phyloP scores from a whole-genome alignment of 257 asterid genomes.

The Thymus mandschuricus region DNA sequence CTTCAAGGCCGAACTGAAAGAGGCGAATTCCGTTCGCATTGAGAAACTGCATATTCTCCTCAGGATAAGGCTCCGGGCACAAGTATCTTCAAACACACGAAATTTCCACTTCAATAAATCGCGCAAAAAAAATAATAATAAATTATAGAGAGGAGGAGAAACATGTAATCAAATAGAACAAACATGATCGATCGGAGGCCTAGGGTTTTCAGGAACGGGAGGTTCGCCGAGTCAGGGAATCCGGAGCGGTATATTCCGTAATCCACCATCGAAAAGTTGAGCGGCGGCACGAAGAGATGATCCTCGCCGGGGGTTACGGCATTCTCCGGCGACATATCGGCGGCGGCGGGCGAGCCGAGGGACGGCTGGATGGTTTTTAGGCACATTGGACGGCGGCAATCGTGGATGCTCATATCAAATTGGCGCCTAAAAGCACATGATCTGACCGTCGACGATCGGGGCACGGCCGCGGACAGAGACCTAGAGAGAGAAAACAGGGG shows the following conservation, averaged over 20 bases:
- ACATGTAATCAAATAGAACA: conserved; percentile 29
- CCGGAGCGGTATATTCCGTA: conserved; percentile 91
- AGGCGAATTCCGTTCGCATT: conserved; percentile 75
- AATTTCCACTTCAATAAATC: background rate
- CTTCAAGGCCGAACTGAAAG: conserved; percentile 81
- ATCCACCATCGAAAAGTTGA: conserved; percentile 91
- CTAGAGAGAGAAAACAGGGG: background rate
- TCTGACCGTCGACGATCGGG: conserved; percentile 24
- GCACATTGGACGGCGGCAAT: conserved; percentile 52
- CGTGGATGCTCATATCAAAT: conserved; percentile 45
- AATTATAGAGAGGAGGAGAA: background rate
- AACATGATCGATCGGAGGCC: conserved; percentile 90
- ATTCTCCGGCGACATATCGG: conserved; percentile 35
- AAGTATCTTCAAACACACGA: conserved; percentile 57
- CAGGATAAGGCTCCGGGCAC: conserved; percentile 95
- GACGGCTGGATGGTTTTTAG: conserved; percentile 33
- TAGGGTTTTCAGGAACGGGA: conserved; percentile 79
- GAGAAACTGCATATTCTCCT: conserved; percentile 62
- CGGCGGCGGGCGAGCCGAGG: conserved; percentile 23
- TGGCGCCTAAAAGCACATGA: conserved; percentile 46
- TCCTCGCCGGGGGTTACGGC: conserved; percentile 40
- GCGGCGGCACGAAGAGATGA: conserved; percentile 60
- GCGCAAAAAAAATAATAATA: background rate
- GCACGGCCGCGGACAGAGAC: conserved; percentile 3
- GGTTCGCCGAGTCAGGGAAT: conserved; percentile 70